A percentile compares a stretch with the other conserved stretches of the same genome.
Evolutionary conservation across 108 stramenopile species (phyloP).

Genomic region (Skeletonema grethae): DNA sequence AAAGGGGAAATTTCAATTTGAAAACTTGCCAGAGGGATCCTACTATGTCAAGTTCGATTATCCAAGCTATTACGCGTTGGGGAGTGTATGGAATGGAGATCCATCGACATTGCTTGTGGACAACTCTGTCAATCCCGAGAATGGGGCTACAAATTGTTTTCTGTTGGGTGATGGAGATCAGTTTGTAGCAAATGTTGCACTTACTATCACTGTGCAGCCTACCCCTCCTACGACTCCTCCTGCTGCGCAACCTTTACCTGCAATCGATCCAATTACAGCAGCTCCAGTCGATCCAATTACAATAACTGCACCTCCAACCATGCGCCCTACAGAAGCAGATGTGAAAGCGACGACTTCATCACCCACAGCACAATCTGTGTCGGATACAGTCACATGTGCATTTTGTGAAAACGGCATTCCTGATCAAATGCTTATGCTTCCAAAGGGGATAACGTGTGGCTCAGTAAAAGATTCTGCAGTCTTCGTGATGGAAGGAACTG

Average conservation of each 20-base stretch:
- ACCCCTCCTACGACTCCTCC: no score
- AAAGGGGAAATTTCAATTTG: not conserved
- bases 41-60: not conserved
- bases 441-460: not conserved
- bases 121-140: not conserved
- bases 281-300: no score
- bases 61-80: not conserved
- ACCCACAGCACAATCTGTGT: no score
- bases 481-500: not conserved
- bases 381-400: not conserved
- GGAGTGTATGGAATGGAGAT: not conserved
- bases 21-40: not conserved
- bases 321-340: no score
- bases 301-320: no score
- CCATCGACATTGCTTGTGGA: not conserved
- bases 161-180: not conserved
- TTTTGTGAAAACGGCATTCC: not conserved
- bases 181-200: no score
- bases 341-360: no score
- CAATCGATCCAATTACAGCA: no score
- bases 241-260: no score
- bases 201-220: no score
- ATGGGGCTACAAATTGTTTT: not conserved
- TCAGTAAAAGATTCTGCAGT: not conserved
- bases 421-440: not conserved